Percentiles rank a stretch among this genome's conserved stretches.
phyloP scores from a whole-genome alignment of 2,329 filamentous ascomycete species.

The Colletotrichum shisoi region DNA sequence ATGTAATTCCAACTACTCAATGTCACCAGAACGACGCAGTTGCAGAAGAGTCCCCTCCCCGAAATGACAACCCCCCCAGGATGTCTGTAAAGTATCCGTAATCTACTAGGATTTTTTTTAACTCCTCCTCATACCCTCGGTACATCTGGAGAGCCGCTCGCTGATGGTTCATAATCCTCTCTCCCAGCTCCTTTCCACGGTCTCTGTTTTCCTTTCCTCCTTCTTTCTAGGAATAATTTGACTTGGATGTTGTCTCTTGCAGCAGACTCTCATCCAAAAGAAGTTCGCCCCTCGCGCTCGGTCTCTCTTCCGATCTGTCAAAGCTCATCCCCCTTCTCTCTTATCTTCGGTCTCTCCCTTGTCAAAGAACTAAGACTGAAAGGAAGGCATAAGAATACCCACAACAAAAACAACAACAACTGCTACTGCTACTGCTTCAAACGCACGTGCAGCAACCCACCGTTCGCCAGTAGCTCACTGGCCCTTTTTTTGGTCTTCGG shows the following conservation, averaged over 20 bases:
- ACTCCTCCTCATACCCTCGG: constrained; percentile 12
- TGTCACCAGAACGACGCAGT: constrained; percentile 1
- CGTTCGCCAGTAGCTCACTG: background rate
- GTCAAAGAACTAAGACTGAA: background rate
- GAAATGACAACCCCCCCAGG: constrained; percentile 20
- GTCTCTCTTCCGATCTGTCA: constrained; percentile 9
- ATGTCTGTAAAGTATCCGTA: background rate
- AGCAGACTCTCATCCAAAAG: background rate
- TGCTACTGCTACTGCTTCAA: background rate
- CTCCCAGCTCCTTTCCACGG: constrained; percentile 5
- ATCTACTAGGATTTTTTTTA: background rate
- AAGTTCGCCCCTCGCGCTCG: constrained; percentile 11
- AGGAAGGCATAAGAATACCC: background rate
- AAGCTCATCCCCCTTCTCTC: constrained; percentile 1
- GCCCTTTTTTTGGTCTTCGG: background rate
- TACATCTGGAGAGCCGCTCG: constrained; percentile 15
- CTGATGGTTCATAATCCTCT: background rate
- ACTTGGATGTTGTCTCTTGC: constrained; percentile 2
- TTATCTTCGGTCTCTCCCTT: constrained; percentile 1
- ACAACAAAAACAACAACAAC: no score
- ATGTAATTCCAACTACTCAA: background rate
- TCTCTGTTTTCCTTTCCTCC: background rate
- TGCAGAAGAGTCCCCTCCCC: constrained; percentile 9
- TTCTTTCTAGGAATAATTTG: background rate
- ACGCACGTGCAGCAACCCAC: constrained; percentile 6